Evolutionary conservation across 2,329 filamentous ascomycete species (phyloP), one percentile per base, ranked within the genome.

Genomic region (Diplodia mutila): DNA sequence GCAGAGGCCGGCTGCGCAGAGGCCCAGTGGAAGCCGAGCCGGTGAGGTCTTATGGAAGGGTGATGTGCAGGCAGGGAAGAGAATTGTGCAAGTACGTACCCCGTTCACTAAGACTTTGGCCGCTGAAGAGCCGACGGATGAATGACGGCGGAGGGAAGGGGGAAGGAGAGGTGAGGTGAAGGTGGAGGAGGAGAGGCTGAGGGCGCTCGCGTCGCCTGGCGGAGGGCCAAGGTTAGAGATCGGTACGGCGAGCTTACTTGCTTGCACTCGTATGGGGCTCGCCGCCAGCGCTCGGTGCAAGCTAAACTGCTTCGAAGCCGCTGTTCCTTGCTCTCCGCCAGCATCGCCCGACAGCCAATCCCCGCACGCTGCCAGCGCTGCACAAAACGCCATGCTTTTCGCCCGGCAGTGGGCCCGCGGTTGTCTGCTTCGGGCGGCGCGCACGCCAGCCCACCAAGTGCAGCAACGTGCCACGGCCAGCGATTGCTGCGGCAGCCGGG

Each of bases 111-210:
- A 57, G 54, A 67, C 65, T 67, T 59, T 59, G 66, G 52, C 66
- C 66, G 66, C 66, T 67, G 66, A 63, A 63, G 57, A 67, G 66
- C 66, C 66, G 66, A 67, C 65, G 65, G 65, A 57, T 67, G 66
- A 63, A 73, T 71, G 72, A 66, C 64, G 68, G 68, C 66, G 57
- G 64, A 69, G 55, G 53, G 64, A 46, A 32, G 23, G 64, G 64
- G 49, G 52, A 48, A 46, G 42, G 61, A 49, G 66, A 68, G 69
- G 64, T 64, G 68, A 72, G 70, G 71, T 68, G 70, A 53, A 69
- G 68, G 72, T 71, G 70, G 69, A 69, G 70, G 71, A 73, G 73
- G 27, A 75, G 71, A 69, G 69, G 70, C 70, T 66, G 71, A 68
- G 72, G 71, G 71, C 71, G 68, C 61, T 65, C 57, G 59, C 59